Conservation (phyloP, 495 filamentous ascomycete genomes). For the Aspergillus taichungensis region DNA sequence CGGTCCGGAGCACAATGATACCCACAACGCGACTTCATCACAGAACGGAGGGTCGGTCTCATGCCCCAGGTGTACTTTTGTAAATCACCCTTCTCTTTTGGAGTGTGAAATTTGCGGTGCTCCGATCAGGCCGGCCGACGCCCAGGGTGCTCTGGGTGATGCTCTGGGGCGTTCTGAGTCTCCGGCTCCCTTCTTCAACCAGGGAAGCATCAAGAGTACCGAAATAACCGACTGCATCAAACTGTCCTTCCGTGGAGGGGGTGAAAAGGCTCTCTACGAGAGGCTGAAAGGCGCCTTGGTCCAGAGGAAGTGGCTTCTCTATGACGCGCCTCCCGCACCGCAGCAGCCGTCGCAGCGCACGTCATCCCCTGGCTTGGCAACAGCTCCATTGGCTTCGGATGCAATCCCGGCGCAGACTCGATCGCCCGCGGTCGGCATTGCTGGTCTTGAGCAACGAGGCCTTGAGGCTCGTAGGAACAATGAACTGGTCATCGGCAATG, state of each 20-base stretch:
- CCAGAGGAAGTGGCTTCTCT: constrained; percentile 93
- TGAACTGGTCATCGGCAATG: constrained; percentile 82
- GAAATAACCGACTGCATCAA: constrained; percentile 72
- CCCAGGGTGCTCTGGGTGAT: constrained; percentile 13
- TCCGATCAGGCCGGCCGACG: constrained; percentile 41
- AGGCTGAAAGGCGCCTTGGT: constrained; percentile 77
- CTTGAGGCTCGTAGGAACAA: constrained; percentile 82
- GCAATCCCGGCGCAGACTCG: constrained; percentile 26
- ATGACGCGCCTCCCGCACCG: constrained; percentile 85
- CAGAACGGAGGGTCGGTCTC: constrained; percentile 13
- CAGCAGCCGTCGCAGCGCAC: constrained; percentile 40
- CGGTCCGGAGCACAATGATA: constrained; percentile 3
- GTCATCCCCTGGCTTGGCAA: constrained; percentile 12
- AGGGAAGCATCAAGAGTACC: constrained; percentile 30
- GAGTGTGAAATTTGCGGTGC: constrained; percentile 90
- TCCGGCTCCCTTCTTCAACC: constrained; percentile 58
- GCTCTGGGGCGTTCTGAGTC: constrained; percentile 52
- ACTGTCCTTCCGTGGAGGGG: constrained; percentile 81
- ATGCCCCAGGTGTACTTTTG: constrained; percentile 89
- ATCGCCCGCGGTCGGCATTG: constrained; percentile 73
- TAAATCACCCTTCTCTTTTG: constrained; percentile 79
- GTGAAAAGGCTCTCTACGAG: constrained; percentile 85
- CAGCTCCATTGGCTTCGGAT: constrained; percentile 12
- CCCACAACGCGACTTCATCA: neutral
- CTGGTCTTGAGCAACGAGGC: constrained; percentile 78